Evolutionary conservation across 768 basidiomycete species (phyloP).

Genomic region (Xerocomellus intermedius): DNA sequence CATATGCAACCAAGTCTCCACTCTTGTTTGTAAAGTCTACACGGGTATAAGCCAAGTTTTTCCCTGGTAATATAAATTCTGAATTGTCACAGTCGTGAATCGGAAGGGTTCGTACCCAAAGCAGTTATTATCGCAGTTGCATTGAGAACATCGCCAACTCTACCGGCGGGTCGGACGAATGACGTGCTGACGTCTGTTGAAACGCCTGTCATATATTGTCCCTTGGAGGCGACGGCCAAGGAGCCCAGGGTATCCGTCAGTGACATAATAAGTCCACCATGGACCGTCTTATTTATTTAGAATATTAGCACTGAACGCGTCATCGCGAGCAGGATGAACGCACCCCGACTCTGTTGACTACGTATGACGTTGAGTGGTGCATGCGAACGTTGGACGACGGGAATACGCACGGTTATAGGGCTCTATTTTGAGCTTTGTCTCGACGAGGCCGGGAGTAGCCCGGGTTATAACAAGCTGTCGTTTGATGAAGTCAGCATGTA

Average conservation of each 20-base stretch:
- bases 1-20: slow-evolving; percentile 77
- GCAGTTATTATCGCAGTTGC: slow-evolving; percentile 64
- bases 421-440: slow-evolving; percentile 70
- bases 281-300: slow-evolving; percentile 46
- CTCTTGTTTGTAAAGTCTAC: slow-evolving; percentile 66
- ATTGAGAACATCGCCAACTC: slow-evolving; percentile 61
- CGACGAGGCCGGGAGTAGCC: slow-evolving; percentile 70
- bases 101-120: slow-evolving; percentile 47
- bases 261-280: slow-evolving; percentile 79
- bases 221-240: slow-evolving; percentile 76
- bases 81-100: neutral
- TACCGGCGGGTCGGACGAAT: slow-evolving; percentile 77
- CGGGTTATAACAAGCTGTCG: slow-evolving; percentile 58
- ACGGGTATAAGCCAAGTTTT: slow-evolving; percentile 76
- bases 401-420: slow-evolving; percentile 62
- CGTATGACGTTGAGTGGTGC: neutral
- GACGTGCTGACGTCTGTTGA: slow-evolving; percentile 80
- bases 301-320: neutral
- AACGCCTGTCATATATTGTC: slow-evolving; percentile 86
- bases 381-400: neutral
- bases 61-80: slow-evolving; percentile 45
- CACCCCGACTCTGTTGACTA: slow-evolving; percentile 85
- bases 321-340: slow-evolving; percentile 20
- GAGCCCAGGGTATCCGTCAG: slow-evolving; percentile 85
- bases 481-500: neutral